Base-by-base conservation (phyloP, 139 green algal genomes). In the Edaphochlamys debaryana region DNA sequence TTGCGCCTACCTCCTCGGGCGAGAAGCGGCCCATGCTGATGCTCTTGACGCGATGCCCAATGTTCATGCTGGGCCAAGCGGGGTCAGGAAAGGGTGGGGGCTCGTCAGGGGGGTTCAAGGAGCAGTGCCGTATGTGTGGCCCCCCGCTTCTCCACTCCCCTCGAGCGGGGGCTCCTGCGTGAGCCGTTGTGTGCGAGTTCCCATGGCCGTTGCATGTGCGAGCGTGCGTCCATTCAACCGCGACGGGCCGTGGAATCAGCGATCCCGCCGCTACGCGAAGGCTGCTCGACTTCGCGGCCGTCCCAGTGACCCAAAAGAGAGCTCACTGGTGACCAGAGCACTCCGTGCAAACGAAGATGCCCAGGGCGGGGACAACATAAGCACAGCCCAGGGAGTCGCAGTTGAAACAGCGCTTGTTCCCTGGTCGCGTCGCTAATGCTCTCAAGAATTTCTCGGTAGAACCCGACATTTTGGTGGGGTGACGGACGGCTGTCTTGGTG, bases 261-360 rank as follows among this genome's bases (percentile, higher is more conserved):
- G n/a, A n/a, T n/a, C n/a, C n/a, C n/a, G n/a, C n/a, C n/a, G n/a
- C n/a, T n/a, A n/a, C n/a, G n/a, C n/a, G n/a, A n/a, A n/a, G n/a
- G n/a, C n/a, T n/a, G 48, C 9, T 54, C 48, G 15, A 54, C 11
- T 54, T 9, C 48, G 30, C 25, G 6, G 40, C 3, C 27, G 19
- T 9, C 60, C 22, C 4, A 36, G 22, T 52, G 22, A 32, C 2
- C 2, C 40, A 11, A 27, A 0, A 13, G 45, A 64, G 6, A 22
- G 45, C 94, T 96, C 85, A 98, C 94, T 98, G 95, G 2, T 94
- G 67, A 22, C 94, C 95, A 38, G 85, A 91, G 87, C 95, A 98
- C 15, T 88, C 77, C 27, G 88, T 96, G 79, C 95, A 98, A 0
- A 97, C 95, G 48, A 97, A 98, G 5, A 93, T 93, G 25, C 69